Evolutionary conservation across 2,329 filamentous ascomycete genomes (phyloP).

Genomic region (Periconia sp.): DNA sequence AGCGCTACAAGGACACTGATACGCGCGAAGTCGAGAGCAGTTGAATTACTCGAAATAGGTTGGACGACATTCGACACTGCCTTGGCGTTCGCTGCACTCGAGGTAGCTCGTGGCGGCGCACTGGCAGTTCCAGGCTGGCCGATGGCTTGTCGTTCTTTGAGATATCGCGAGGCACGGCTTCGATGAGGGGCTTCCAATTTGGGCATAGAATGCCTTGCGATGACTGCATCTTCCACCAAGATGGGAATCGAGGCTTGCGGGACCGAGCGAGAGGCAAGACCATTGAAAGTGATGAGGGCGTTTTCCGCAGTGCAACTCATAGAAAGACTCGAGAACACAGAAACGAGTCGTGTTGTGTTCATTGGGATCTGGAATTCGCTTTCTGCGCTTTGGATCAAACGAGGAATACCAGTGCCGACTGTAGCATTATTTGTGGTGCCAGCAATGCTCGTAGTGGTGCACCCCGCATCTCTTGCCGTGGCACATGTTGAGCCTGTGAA

Average conservation of each 20-base stretch:
- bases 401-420: conserved; percentile 75
- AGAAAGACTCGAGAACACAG: conserved; percentile 72
- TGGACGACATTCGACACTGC: conserved; percentile 22
- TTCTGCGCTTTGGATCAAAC: conserved; percentile 66
- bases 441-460: conserved; percentile 54
- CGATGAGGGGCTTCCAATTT: conserved; percentile 26
- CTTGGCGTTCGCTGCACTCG: conserved; percentile 9
- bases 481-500: conserved; percentile 70
- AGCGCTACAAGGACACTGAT: conserved; percentile 49
- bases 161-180: conserved; percentile 7
- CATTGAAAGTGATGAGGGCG: conserved; percentile 81
- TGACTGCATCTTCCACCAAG: conserved; percentile 17
- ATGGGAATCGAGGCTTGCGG: conserved; percentile 16
- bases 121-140: conserved; percentile 36
- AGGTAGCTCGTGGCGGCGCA: conserved; percentile 7
- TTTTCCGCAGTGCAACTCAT: conserved; percentile 85
- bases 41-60: conserved; percentile 39
- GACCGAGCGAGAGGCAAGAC: conserved; percentile 35
- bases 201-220: conserved; percentile 26
- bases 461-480: conserved; percentile 54
- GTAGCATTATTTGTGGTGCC: conserved; percentile 61
- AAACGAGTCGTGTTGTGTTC: conserved; percentile 67
- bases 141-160: conserved; percentile 28
- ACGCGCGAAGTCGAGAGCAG: conserved; percentile 49
- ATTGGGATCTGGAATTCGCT: conserved; percentile 76